Conservation (phyloP, 2,329 filamentous ascomycete species). For the Mariannaea elegans region DNA sequence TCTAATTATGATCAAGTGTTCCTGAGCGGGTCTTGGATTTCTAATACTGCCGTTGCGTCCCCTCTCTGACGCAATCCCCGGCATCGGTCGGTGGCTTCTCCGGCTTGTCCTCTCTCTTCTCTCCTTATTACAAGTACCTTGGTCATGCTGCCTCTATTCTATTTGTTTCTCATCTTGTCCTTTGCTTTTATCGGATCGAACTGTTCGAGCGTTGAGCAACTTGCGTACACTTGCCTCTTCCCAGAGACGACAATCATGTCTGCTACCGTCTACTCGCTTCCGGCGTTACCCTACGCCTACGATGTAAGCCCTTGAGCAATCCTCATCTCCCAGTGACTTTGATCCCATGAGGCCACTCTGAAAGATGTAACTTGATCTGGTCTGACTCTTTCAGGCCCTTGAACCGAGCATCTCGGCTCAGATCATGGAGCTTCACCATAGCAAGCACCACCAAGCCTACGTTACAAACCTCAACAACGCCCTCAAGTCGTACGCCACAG, state of each 20-base stretch:
- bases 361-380: not conserved
- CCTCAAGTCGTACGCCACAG: conserved; percentile 66
- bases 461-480: conserved; percentile 78
- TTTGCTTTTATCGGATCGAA: not conserved
- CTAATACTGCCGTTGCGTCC: not conserved
- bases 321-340: not conserved
- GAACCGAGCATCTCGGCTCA: conserved; percentile 78
- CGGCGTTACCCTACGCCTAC: conserved; percentile 73
- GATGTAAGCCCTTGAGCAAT: conserved; percentile 60
- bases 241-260: conserved; percentile 44
- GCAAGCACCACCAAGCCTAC: conserved; percentile 82
- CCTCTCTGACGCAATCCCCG: conserved; percentile 24
- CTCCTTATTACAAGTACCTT: conserved; percentile 6
- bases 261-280: conserved; percentile 64
- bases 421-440: conserved; percentile 85
- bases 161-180: conserved; percentile 10
- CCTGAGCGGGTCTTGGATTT: conserved; percentile 3
- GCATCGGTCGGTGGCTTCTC: too few relatives aligned
- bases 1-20: not conserved
- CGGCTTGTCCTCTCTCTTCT: not conserved
- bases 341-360: not conserved
- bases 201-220: not conserved
- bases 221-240: not conserved
- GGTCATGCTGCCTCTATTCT: conserved; percentile 17
- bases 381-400: conserved; percentile 61